Base-by-base conservation (phyloP, 371 early-diverging fungal genomes). In the Apophysomyces trapeziformis region DNA sequence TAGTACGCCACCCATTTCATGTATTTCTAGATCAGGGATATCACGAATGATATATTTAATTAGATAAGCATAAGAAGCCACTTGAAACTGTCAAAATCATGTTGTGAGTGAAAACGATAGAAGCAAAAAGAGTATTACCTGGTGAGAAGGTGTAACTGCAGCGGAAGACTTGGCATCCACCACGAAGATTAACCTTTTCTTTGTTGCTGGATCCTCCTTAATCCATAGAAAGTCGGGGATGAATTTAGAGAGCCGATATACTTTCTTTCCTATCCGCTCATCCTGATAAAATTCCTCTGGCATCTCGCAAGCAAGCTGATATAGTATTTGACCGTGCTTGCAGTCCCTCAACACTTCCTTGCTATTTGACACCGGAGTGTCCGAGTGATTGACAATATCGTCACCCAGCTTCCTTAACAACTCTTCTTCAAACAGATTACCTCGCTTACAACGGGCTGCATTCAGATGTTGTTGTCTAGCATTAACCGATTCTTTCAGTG, bases 121-220 rank as follows among this genome's bases (percentile, higher is more conserved):
- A 2, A 26, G 2, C 32, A 26, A 26, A 26, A 38, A 21, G 7
- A 7, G 57, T 35, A 36, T 54, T 69, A 78, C 80, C 77, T 84
- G 83, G 59, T 86, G 86, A 8, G 79, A 76, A 8, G 71, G 66
- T 38, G 75, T 75, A 43, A 82, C 67, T 18, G 68, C 61, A 2
- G 68, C 65, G 0, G 84, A 81, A 7, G 84, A 81, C 64, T 86
- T 86, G 5, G 84, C 83, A 68, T 86, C 86, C 46, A 84, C 79
- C 12, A 86, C 80, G 46, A 71, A 75, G 7, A 85, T 68, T 18
- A 67, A 71, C 58, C 72, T 41, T 13, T 68, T 54, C 54, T 79
- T 63, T 26, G 67, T 35, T 13, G 57, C 6, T 46, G 77, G 67
- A 38, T 82, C 79, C 39, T 75, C 66, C 12, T 73, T 41, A 21